phyloP scores from a whole-genome alignment of 108 stramenopile species.

The Cyclotella baltica region DNA sequence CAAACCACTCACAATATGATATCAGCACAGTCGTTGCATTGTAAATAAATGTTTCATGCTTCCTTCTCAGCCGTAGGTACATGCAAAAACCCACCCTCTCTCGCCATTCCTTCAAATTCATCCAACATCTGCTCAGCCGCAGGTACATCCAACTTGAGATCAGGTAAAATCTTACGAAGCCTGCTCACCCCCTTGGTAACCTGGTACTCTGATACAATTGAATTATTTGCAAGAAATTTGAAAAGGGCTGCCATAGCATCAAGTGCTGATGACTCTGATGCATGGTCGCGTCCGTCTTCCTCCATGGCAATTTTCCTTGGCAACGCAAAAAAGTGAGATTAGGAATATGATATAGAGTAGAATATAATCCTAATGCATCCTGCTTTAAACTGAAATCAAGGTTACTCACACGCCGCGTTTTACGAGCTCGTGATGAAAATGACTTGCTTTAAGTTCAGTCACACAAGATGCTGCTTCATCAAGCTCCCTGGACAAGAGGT shows the following conservation, averaged over 20 bases:
- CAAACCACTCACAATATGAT: too few species aligned
- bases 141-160: slow-evolving; percentile 82
- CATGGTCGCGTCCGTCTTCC: slow-evolving; percentile 70
- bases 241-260: slow-evolving; percentile 89
- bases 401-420: slow-evolving; percentile 97
- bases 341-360: too few species aligned
- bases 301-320: slow-evolving; percentile 90
- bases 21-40: too few species aligned
- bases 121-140: slow-evolving; percentile 68
- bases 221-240: slow-evolving; percentile 66
- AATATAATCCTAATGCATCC: too few species aligned
- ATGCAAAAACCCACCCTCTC: slow-evolving; percentile 56
- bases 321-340: too few species aligned
- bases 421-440: slow-evolving; percentile 97
- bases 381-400: too few species aligned
- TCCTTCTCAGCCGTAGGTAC: slow-evolving; percentile 10
- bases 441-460: slow-evolving; percentile 81
- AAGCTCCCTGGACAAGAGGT: slow-evolving; percentile 87
- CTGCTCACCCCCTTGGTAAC: slow-evolving; percentile 82
- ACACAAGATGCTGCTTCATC: slow-evolving; percentile 95
- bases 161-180: slow-evolving; percentile 68
- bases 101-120: slow-evolving; percentile 76
- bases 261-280: slow-evolving; percentile 48
- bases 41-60: too few species aligned
- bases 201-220: slow-evolving; percentile 84